These are phyloP conservation scores for Macrolepiota dolichaula DNA, from an alignment of 768 basidiomycete genomes.

Conservation along the genomic window DNA sequence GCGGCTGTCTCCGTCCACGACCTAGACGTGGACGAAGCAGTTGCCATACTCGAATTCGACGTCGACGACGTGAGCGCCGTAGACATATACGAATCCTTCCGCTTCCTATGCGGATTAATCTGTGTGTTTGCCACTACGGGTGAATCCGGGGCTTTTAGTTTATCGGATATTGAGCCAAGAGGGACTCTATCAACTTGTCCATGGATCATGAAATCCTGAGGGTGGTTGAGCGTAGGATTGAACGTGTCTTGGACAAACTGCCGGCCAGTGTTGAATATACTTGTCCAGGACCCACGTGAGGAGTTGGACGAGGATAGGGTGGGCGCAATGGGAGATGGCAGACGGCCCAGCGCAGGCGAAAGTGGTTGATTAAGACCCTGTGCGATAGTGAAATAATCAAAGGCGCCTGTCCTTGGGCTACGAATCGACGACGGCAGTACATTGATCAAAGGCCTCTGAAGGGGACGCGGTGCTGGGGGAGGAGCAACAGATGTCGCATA, in stretches of 20 bases:
- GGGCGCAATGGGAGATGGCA: conserved; percentile 39
- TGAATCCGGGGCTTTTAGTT: conserved; percentile 16
- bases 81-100: conserved; percentile 24
- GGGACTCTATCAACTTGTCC: not conserved
- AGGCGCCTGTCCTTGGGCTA: conserved; percentile 19
- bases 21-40: conserved; percentile 44
- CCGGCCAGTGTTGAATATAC: conserved; percentile 65
- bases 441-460: conserved; percentile 11
- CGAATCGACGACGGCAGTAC: conserved; percentile 3
- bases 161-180: not conserved
- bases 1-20: conserved; percentile 50
- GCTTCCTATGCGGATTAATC: conserved; percentile 15
- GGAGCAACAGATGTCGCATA: conserved; percentile 14
- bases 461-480: not conserved
- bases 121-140: conserved; percentile 7
- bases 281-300: conserved; percentile 81
- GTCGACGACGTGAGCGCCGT: conserved; percentile 16
- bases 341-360: conserved; percentile 53
- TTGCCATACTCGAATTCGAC: conserved; percentile 2
- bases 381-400: conserved; percentile 61
- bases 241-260: conserved; percentile 60
- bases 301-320: conserved; percentile 51
- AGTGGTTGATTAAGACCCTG: conserved; percentile 34
- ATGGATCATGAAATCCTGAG: conserved; percentile 24
- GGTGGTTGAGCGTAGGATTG: conserved; percentile 39